Percentiles rank a stretch among this genome's conserved stretches.
These are phyloP conservation scores for Pseudocercospora pini-densiflorae DNA, from an alignment of 2,329 filamentous ascomycete genomes.

Conservation along the genomic window DNA sequence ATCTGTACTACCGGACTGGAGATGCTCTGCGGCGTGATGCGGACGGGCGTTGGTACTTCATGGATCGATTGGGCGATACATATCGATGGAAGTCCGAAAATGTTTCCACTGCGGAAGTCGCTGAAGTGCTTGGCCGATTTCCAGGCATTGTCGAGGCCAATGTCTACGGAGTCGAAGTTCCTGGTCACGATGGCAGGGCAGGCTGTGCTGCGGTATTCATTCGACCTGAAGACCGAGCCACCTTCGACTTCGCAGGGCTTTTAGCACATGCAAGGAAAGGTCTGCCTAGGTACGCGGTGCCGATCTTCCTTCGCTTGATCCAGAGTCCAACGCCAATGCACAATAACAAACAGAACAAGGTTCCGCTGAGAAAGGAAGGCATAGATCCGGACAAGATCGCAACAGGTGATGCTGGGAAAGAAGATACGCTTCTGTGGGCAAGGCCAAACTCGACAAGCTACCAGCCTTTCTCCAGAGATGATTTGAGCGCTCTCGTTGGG, in stretches of 20 bases:
- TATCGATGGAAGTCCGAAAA: conserved; percentile 58
- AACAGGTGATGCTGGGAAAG: conserved; percentile 49
- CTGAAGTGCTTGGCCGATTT: conserved; percentile 51
- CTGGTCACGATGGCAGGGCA: conserved; percentile 57
- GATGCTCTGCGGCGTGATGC: conserved; percentile 50
- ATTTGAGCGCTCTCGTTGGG: conserved; percentile 53
- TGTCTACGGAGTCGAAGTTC: conserved; percentile 55
- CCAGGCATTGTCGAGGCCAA: conserved; percentile 52
- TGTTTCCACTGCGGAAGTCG: conserved; percentile 54
- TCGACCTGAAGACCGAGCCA: conserved; percentile 50
- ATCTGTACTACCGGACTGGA: conserved; percentile 54
- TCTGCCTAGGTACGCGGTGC: conserved; percentile 75
- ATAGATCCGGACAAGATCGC: conserved; percentile 60
- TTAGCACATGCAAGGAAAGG: conserved; percentile 62
- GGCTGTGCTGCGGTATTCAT: conserved; percentile 63
- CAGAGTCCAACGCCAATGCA: conserved; percentile 63
- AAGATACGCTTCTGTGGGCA: conserved; percentile 58
- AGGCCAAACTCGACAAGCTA: conserved; percentile 56
- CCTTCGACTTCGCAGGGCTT: conserved; percentile 65
- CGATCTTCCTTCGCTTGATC: conserved; percentile 71
- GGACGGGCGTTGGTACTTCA: conserved; percentile 55
- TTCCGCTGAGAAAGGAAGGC: conserved; percentile 69
- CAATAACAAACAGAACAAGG: conserved; percentile 83
- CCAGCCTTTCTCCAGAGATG: conserved; percentile 60
- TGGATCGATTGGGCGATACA: conserved; percentile 54